A percentile compares a stretch with the other conserved stretches of the same genome.
Conservation (phyloP, 2,329 filamentous ascomycete genomes). For the Sodiomyces alkalinus region DNA sequence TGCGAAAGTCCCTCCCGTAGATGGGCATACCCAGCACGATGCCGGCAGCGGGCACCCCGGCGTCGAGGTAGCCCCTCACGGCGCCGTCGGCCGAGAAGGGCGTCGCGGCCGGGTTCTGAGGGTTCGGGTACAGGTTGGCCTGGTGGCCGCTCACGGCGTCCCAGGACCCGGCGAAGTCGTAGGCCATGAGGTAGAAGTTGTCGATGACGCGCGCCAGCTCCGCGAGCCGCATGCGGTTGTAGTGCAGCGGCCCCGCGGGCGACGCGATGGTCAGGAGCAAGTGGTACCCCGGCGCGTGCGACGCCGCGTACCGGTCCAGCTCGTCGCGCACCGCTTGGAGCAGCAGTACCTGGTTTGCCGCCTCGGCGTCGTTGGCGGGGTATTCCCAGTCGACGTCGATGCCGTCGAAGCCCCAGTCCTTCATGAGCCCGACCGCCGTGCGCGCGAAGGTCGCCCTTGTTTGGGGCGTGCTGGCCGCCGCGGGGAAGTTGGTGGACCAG, state of each 20-base stretch:
- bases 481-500: slow-evolving; percentile 61
- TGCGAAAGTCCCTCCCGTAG: slow-evolving; percentile 56
- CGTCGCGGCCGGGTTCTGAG: slow-evolving; percentile 38
- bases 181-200: slow-evolving; percentile 52
- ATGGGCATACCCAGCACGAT: slow-evolving; percentile 68
- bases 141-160: slow-evolving; percentile 48
- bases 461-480: slow-evolving; percentile 44
- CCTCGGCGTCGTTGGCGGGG: slow-evolving; percentile 19
- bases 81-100: slow-evolving; percentile 56
- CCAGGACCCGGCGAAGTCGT: slow-evolving; percentile 61
- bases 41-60: slow-evolving; percentile 48
- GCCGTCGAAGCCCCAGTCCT: slow-evolving; percentile 52
- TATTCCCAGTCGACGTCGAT: slow-evolving; percentile 28
- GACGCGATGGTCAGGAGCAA: slow-evolving; percentile 39
- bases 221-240: slow-evolving; percentile 28
- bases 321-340: slow-evolving; percentile 27
- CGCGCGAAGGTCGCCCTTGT: slow-evolving; percentile 54
- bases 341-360: slow-evolving; percentile 27
- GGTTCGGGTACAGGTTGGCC: slow-evolving; percentile 51
- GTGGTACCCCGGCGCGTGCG: slow-evolving; percentile 28
- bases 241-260: slow-evolving; percentile 32
- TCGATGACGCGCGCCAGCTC: slow-evolving; percentile 26
- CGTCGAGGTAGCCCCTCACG: slow-evolving; percentile 46
- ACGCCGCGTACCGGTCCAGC: slow-evolving; percentile 31
- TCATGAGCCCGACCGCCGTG: slow-evolving; percentile 52